phyloP scores from a whole-genome alignment of 139 green algal genomes.

The Chlorella sp. region DNA sequence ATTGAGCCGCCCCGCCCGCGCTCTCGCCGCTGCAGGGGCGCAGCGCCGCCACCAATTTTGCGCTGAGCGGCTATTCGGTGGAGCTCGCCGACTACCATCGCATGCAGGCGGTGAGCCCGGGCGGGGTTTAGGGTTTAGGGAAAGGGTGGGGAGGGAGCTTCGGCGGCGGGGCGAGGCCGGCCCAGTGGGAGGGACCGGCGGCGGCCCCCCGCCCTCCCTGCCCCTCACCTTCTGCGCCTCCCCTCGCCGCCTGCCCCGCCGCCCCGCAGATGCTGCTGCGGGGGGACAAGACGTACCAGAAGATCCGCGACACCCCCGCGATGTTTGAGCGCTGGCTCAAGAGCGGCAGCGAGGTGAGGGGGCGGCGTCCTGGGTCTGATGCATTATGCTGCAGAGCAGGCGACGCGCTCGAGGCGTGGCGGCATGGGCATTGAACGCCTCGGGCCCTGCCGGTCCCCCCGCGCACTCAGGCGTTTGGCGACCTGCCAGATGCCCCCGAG shows the following conservation, averaged over 20 bases:
- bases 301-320: constrained; percentile 9
- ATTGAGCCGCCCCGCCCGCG: constrained; percentile 69
- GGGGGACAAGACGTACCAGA: too few relatives aligned
- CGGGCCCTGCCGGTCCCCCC: too few relatives aligned
- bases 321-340: constrained; percentile 46
- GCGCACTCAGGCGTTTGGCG: too few relatives aligned
- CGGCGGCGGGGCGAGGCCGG: not conserved
- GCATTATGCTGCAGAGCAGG: too few relatives aligned
- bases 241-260: not conserved
- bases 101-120: constrained; percentile 48
- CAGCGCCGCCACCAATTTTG: constrained; percentile 86
- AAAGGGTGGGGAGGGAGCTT: not conserved
- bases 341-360: constrained; percentile 24
- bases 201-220: not conserved
- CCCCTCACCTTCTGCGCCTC: not conserved
- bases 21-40: constrained; percentile 69
- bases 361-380: too few relatives aligned
- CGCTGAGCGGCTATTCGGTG: constrained; percentile 55
- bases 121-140: too few relatives aligned
- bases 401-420: too few relatives aligned
- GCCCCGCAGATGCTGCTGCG: not conserved
- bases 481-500: too few relatives aligned
- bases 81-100: constrained; percentile 71
- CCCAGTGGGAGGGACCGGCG: not conserved
- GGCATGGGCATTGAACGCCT: too few relatives aligned